Evolutionary conservation across 345 rosid genomes (phyloP), one percentile per base, ranked within the genome.

Genomic region (Lumnitzera racemosa): DNA sequence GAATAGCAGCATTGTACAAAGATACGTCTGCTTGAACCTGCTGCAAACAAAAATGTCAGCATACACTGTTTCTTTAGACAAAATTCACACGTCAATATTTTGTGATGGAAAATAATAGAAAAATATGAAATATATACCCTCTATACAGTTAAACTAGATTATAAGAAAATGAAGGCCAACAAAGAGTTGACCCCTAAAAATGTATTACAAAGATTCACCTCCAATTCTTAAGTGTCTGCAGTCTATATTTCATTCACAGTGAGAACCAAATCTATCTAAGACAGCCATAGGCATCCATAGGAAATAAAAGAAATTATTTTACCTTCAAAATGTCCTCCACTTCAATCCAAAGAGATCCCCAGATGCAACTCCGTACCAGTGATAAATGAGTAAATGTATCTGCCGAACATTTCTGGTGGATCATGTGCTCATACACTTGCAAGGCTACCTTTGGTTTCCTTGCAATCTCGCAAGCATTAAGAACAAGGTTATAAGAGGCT

Each of bases 321-420:
- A 84, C 94, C 68, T 81, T 67, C 15, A 88, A 67, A 57, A 89
- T 83, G 58, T 74, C 85, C 47, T 77, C 79, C 61, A 83, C 89
- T 72, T 85, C 79, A 36, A 49, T 67, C 95, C 92, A 91, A 20
- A 81, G 80, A 27, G 92, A 89, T 61, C 89, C 95, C 98, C 92
- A 81, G 48, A 87, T 68, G 72, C 90, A 89, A 61, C 83, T 71
- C 73, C 96, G 73, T 65, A 84, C 46, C 54, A 91, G 72, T 0
- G 95, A 80, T 51, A 81, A 61, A 71, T 83, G 71, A n/a, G 92
- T 86, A 59, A 84, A 89, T 16, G 80, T 84, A 70, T 89, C 83
- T 5, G 90, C 82, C 23, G 25, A 23, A 66, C 83, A 80, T 46
- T 67, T 62, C 69, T 57, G 80, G 51, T 80, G 80, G 56, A 58